Base-by-base conservation (phyloP, 768 basidiomycete species). In the Lactifluus volemus region DNA sequence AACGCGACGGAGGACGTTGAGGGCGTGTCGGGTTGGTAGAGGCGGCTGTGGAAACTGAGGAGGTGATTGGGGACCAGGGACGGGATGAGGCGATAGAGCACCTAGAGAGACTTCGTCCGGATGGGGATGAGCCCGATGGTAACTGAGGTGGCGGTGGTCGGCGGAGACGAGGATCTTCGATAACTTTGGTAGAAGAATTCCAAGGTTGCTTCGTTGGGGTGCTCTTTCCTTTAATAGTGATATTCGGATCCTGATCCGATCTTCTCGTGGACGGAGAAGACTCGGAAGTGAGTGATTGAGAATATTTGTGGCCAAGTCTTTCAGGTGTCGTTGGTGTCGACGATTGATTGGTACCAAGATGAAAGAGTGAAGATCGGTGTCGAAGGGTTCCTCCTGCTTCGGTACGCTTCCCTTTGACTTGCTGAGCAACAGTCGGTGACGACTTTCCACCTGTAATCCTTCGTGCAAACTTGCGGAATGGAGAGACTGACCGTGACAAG, bases 111-210 rank as follows among this genome's bases (percentile, higher is more conserved):
- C 63, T 65, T 32, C 65, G 65, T 19, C 52, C 39, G 34, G 64
- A 57, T 39, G 64, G 61, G 21, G 61, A 63, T 29, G 38, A 32
- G 15, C 53, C 49, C 11, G 59, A 47, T 15, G 57, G 50, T 17
- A 58, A 36, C 44, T 44, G 36, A 41, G 21, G 53, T 32, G 44
- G 34, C 59, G 67, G 78, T 79, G 14, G 81, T 77, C 32, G 81
- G 77, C 38, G 78, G 73, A 34, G 74, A 76, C 68, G 81, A 84
- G 63, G 80, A 84, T 65, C 80, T 69, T 32, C 78, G 80, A 83
- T 76, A n/a, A 92, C 79, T 67, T 77, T 89, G 1, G 89, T 92
- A 5, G 89, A 92, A 64, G 85, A 79, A 68, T 93, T 93, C 91
- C 91, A 93, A 38, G 73, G 81, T 80, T 59, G 60, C 57, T 55